phyloP scores from a whole-genome alignment of 139 green algal species.

The Choricystis sp. region DNA sequence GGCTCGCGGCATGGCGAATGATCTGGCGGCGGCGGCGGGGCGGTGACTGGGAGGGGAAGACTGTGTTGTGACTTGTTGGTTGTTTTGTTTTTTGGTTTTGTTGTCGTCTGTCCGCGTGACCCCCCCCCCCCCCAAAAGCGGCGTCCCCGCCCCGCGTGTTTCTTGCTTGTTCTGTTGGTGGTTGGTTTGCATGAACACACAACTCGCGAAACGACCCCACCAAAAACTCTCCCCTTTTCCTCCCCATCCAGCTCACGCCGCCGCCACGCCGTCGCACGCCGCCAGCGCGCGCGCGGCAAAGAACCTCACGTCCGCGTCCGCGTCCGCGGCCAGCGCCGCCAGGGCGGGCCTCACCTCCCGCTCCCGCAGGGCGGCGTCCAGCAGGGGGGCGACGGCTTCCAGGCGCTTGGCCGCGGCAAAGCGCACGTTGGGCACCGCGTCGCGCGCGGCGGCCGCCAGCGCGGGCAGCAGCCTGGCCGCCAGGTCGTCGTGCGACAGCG shows the following conservation, averaged over 20 bases:
- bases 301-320: constrained; percentile 85
- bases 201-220: background rate
- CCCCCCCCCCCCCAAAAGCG: no score
- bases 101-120: no score
- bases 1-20: no score
- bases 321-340: constrained; percentile 61
- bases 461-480: constrained; percentile 71
- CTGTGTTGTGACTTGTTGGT: no score
- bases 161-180: no score
- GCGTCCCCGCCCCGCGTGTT: no score
- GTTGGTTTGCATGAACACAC: no score
- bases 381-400: constrained; percentile 51
- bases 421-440: constrained; percentile 75
- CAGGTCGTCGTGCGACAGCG: constrained; percentile 65
- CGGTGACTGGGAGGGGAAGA: no score
- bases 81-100: no score
- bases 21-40: no score
- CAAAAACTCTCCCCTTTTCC: constrained; percentile 1
- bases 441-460: constrained; percentile 41
- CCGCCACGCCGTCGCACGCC: constrained; percentile 3
- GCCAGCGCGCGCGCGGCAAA: constrained; percentile 55
- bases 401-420: constrained; percentile 91
- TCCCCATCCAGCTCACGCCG: background rate
- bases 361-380: constrained; percentile 48
- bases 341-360: constrained; percentile 67